Evolutionary conservation across 805 yeast species (phyloP).

Genomic region (Starmerella ratchasimensis): DNA sequence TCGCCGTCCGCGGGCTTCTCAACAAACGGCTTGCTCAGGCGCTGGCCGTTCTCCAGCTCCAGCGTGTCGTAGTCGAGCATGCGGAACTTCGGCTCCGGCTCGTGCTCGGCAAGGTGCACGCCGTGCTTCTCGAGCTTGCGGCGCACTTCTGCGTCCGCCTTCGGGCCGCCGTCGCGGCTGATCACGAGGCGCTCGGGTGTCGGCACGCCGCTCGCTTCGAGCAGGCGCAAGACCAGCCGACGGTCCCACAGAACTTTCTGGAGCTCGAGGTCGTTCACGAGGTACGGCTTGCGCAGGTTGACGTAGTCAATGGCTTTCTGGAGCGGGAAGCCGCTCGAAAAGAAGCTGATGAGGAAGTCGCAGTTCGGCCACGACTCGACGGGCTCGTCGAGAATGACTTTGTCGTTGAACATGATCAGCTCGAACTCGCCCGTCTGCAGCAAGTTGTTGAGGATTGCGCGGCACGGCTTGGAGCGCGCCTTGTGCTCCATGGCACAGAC

Average conservation of each 20-base stretch:
- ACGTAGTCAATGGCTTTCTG: slow-evolving; percentile 90
- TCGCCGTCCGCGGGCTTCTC: slow-evolving; percentile 99
- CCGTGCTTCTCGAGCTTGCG: slow-evolving; percentile 49
- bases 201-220: slow-evolving; percentile 73
- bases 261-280: slow-evolving; percentile 76
- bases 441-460: slow-evolving; percentile 74
- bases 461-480: slow-evolving; percentile 88
- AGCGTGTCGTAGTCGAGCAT: slow-evolving; percentile 82
- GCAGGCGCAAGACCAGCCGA: slow-evolving; percentile 63
- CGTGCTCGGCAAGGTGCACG: slow-evolving; percentile 37
- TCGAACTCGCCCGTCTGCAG: slow-evolving; percentile 93
- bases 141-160: slow-evolving; percentile 53
- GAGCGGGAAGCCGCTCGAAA: slow-evolving; percentile 90
- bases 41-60: slow-evolving; percentile 46
- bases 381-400: slow-evolving; percentile 82
- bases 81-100: slow-evolving; percentile 54
- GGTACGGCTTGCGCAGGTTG: slow-evolving; percentile 74
- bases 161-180: slow-evolving; percentile 94
- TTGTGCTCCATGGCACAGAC: slow-evolving; percentile 99
- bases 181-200: slow-evolving; percentile 82
- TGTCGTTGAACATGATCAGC: slow-evolving; percentile 92
- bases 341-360: slow-evolving; percentile 84
- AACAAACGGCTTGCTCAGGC: slow-evolving; percentile 77
- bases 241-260: slow-evolving; percentile 98
- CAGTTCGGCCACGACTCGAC: slow-evolving; percentile 98